Evolutionary conservation across 2,329 filamentous ascomycete species (phyloP), one percentile per base, ranked within the genome.

Genomic region (Zasmidium cellare): DNA sequence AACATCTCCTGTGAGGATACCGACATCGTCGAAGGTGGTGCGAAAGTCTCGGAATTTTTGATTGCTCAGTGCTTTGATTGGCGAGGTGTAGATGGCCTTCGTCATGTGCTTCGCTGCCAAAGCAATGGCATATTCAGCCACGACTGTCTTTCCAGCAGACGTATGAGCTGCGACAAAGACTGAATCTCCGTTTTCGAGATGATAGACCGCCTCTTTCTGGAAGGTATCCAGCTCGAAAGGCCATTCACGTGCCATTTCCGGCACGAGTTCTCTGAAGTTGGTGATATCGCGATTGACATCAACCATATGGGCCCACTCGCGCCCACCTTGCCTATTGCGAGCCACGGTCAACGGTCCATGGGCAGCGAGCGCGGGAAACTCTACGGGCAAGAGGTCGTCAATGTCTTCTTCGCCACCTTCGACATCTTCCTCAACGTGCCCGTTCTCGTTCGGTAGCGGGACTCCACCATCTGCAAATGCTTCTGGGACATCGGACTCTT

Each of bases 101-200:
- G 94, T 99, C 93, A 97, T 97, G 73, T 99, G 94, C 71, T 93
- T 96, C n/a, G 91, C 88, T 25, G 94, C 94, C 58, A 99, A 80
- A 6, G 94, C 92, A 73, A 99, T 97, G 50, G 93, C 94, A 75
- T 99, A 99, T 73, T 99, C 94, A 24, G 94, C 94, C 14, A 99
- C 94, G 0, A 97, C 94, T 1, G 94, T 99, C 79, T 99, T 99
- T 56, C 94, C 94, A 20, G 94, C 94, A 31, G 94, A 99, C 0
- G 94, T 99, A 72, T 99, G 94, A 0, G 94, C 94, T 9, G 94
- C 94, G 51, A 99, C 94, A 69, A 99, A 99, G 23, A 99, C 94
- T 0, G 93, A 97, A 71, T 99, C 94, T 18, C 94, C 93, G 69
- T 89, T 92, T 72, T 99, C 94, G 2, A 99, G 84, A 75, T 97